Evolutionary conservation across 768 basidiomycete species (phyloP).

Genomic region (Clathrus columnatus): DNA sequence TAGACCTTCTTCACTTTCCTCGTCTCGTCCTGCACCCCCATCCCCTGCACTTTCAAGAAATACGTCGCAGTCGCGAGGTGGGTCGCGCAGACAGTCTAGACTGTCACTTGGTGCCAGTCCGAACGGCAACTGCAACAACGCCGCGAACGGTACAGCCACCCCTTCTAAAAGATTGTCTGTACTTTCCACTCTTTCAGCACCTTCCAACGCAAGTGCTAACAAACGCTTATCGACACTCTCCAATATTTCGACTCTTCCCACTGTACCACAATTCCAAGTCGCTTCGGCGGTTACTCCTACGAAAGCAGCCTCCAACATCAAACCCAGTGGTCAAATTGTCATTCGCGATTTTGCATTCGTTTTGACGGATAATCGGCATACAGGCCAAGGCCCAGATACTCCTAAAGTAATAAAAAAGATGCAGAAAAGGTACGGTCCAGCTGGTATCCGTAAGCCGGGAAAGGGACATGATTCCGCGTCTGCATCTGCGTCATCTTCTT

Average conservation of each 20-base stretch:
- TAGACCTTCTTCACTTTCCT: slow-evolving; percentile 27
- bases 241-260: not conserved
- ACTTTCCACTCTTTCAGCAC: not conserved
- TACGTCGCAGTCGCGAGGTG: slow-evolving; percentile 11
- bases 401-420: slow-evolving; percentile 20
- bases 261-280: not conserved
- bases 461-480: not conserved
- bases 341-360: slow-evolving; percentile 45
- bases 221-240: not conserved
- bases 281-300: not conserved
- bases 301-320: slow-evolving; percentile 13
- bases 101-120: not conserved
- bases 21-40: slow-evolving; percentile 44
- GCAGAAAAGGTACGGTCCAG: slow-evolving; percentile 23
- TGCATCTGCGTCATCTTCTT: not conserved
- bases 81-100: slow-evolving; percentile 15
- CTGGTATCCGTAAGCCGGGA: slow-evolving; percentile 21
- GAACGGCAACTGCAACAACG: not conserved
- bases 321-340: slow-evolving; percentile 23
- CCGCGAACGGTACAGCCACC: not conserved
- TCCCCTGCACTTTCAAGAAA: not conserved
- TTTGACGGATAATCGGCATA: slow-evolving; percentile 34
- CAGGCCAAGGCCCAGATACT: slow-evolving; percentile 31
- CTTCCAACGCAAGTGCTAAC: not conserved
- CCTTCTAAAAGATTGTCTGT: not conserved